Conservation (phyloP, 306 rosid genomes). For the Vigna mungo region DNA sequence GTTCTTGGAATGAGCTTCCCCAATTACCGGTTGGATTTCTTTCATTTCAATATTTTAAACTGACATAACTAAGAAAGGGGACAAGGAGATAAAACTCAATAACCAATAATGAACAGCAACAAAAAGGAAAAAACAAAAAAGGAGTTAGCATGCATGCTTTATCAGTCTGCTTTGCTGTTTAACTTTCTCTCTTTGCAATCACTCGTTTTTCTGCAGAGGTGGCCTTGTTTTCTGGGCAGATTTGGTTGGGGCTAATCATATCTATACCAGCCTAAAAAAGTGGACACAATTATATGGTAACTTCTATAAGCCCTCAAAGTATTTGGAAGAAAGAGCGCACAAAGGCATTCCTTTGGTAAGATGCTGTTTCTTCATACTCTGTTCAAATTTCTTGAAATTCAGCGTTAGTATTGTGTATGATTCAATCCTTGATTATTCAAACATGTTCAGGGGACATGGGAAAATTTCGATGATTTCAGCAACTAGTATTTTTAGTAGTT, state of each 20-base stretch:
- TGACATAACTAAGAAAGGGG: not conserved
- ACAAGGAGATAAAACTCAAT: not conserved
- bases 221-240: slow-evolving; percentile 96
- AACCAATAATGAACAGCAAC: not conserved
- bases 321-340: slow-evolving; percentile 88
- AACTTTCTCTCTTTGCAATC: slow-evolving; percentile 38
- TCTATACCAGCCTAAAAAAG: slow-evolving; percentile 77
- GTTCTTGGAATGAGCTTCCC: slow-evolving; percentile 99
- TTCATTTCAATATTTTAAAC: not conserved
- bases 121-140: not conserved
- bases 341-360: slow-evolving; percentile 88
- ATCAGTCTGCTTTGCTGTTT: not conserved
- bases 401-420: not conserved
- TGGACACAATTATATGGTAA: slow-evolving; percentile 81
- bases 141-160: too few relatives aligned
- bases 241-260: slow-evolving; percentile 76
- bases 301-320: slow-evolving; percentile 87
- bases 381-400: slow-evolving; percentile 20
- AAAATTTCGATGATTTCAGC: slow-evolving; percentile 8
- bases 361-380: slow-evolving; percentile 17
- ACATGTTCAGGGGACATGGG: not conserved
- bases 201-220: slow-evolving; percentile 66
- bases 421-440: slow-evolving; percentile 15
- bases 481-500: not conserved
- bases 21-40: slow-evolving; percentile 62